Conservation (phyloP, 2,329 filamentous ascomycete species). For the Rutstroemia sp. region DNA sequence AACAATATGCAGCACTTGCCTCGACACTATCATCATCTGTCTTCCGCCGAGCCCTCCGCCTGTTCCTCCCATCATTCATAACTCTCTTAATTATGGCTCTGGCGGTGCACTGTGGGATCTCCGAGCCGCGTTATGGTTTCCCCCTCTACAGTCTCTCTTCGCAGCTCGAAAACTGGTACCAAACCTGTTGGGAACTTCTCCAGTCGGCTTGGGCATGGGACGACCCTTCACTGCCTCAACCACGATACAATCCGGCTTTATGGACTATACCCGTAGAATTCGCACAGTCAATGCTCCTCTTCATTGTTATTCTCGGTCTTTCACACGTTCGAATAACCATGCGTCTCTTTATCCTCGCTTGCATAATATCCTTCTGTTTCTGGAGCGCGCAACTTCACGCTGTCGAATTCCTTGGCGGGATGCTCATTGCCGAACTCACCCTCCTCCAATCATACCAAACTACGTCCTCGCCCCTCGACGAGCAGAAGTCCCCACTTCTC, state of each 20-base stretch:
- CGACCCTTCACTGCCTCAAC: slow-evolving; percentile 12
- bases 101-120: slow-evolving; percentile 37
- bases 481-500: slow-evolving; percentile 6
- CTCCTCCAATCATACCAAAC: slow-evolving; percentile 29
- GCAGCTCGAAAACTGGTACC: slow-evolving; percentile 33
- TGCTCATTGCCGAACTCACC: slow-evolving; percentile 39
- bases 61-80: slow-evolving; percentile 39
- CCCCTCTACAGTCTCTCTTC: slow-evolving; percentile 31
- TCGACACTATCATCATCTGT: slow-evolving; percentile 38
- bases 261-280: slow-evolving; percentile 30
- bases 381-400: slow-evolving; percentile 20
- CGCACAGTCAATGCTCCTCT: slow-evolving; percentile 27
- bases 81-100: slow-evolving; percentile 38
- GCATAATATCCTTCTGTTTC: slow-evolving; percentile 23
- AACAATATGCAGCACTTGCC: slow-evolving; percentile 33
- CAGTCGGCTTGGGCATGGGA: slow-evolving; percentile 20
- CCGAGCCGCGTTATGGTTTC: slow-evolving; percentile 38
- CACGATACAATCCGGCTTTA: slow-evolving; percentile 25
- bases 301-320: slow-evolving; percentile 22
- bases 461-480: neutral
- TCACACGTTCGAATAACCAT: slow-evolving; percentile 20
- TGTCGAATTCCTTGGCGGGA: slow-evolving; percentile 39
- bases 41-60: slow-evolving; percentile 39
- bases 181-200: slow-evolving; percentile 34
- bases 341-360: slow-evolving; percentile 19